These are phyloP conservation scores for Trichocladium uniseriatum DNA, from an alignment of 495 filamentous ascomycete species.

Conservation along the genomic window DNA sequence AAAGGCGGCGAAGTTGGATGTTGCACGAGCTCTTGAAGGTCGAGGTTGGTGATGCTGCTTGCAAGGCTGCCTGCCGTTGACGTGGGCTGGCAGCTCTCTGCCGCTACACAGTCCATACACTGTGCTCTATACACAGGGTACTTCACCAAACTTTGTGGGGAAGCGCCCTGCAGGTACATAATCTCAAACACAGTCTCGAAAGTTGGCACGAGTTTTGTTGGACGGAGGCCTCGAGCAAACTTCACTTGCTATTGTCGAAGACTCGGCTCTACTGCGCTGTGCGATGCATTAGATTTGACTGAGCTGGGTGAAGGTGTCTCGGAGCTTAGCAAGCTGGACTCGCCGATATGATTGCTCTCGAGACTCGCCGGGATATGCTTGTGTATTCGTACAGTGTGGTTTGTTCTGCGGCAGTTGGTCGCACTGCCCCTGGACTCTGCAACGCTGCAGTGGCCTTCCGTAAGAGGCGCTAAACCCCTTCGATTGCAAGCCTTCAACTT, in stretches of 20 bases:
- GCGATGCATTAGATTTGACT: not conserved
- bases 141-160: too few species aligned
- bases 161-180: too few species aligned
- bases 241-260: too few species aligned
- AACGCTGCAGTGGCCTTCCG: too few species aligned
- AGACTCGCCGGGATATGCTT: not conserved
- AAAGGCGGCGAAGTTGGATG: slow-evolving; percentile 1
- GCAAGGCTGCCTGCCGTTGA: slow-evolving; percentile 4
- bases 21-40: not conserved
- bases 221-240: too few species aligned
- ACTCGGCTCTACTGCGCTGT: too few species aligned
- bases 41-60: not conserved
- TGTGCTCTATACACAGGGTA: not conserved
- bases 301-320: not conserved
- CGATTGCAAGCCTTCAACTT: slow-evolving; percentile 10
- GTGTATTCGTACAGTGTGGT: not conserved
- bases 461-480: slow-evolving; percentile 5
- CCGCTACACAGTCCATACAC: not conserved
- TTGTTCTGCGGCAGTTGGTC: not conserved
- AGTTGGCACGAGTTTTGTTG: too few species aligned
- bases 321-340: not conserved
- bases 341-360: not conserved
- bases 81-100: not conserved
- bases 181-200: too few species aligned
- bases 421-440: not conserved